Evolutionary conservation across 1,139 yeast species (phyloP).

Genomic region (Diutina mesorugosa): DNA sequence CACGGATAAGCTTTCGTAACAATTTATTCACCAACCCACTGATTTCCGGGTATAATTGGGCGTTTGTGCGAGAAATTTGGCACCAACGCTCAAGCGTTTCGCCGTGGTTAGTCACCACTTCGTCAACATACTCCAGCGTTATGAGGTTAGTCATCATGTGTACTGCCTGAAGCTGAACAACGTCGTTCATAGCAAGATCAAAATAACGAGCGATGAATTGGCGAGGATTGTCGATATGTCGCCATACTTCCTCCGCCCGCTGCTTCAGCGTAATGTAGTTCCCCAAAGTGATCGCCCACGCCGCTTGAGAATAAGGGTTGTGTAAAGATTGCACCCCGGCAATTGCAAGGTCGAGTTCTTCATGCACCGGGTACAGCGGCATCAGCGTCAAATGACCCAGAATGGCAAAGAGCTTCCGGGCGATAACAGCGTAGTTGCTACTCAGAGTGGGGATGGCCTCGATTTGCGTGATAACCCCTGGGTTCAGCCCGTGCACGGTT

Average conservation of each 20-base stretch:
- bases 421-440: neutral
- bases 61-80: neutral
- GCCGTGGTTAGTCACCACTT: neutral
- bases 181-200: neutral
- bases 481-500: neutral
- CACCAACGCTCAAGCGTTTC: neutral
- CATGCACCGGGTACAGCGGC: neutral
- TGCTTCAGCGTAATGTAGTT: neutral
- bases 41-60: neutral
- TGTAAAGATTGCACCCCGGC: neutral
- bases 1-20: neutral
- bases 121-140: neutral
- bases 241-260: neutral
- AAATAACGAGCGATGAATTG: neutral
- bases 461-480: neutral
- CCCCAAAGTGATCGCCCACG: neutral
- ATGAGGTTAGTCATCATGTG: constrained; percentile 2
- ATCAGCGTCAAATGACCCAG: constrained; percentile 1
- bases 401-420: neutral
- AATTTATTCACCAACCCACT: neutral
- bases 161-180: constrained; percentile 1
- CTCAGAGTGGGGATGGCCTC: neutral
- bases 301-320: neutral
- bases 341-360: neutral
- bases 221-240: neutral